Evolutionary conservation across 73 alveolate species (phyloP).

Genomic region (Paramecium biaurelia): DNA sequence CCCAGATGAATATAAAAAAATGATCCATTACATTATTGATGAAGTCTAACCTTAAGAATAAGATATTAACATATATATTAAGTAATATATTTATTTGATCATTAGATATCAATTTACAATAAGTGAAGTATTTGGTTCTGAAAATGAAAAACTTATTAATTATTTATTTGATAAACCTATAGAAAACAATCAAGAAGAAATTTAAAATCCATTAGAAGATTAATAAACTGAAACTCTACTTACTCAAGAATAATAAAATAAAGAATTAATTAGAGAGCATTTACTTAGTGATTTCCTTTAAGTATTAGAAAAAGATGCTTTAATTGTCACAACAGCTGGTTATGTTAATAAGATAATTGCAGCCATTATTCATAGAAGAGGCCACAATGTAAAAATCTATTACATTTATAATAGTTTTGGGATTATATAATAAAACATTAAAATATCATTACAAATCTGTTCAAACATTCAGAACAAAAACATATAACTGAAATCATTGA

Average conservation of each 20-base stretch:
- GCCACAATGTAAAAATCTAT: slow-evolving; percentile 3
- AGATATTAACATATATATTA: not conserved
- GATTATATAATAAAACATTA: not conserved
- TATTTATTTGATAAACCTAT: not conserved
- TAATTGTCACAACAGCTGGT: slow-evolving; percentile 5
- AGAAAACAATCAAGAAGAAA: not conserved
- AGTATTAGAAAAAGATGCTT: not conserved
- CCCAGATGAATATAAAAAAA: not conserved
- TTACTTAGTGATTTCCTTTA: not conserved
- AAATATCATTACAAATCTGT: not conserved
- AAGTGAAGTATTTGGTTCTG: slow-evolving; percentile 16
- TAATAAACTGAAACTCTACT: not conserved
- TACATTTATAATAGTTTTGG: not conserved
- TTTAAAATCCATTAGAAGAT: not conserved
- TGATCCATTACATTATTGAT: not conserved
- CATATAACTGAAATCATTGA: slow-evolving; percentile 41
- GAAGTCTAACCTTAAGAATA: not conserved
- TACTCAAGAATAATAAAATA: not conserved
- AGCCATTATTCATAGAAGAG: slow-evolving; percentile 22
- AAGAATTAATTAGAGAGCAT: not conserved
- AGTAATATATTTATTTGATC: not conserved
- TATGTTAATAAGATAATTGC: not conserved
- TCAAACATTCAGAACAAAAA: not conserved
- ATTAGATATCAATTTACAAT: not conserved
- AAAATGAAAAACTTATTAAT: slow-evolving; percentile 16